Conservation (phyloP, 1,284 basidiomycete genomes). For the Exobasidium cylindrosporum region DNA sequence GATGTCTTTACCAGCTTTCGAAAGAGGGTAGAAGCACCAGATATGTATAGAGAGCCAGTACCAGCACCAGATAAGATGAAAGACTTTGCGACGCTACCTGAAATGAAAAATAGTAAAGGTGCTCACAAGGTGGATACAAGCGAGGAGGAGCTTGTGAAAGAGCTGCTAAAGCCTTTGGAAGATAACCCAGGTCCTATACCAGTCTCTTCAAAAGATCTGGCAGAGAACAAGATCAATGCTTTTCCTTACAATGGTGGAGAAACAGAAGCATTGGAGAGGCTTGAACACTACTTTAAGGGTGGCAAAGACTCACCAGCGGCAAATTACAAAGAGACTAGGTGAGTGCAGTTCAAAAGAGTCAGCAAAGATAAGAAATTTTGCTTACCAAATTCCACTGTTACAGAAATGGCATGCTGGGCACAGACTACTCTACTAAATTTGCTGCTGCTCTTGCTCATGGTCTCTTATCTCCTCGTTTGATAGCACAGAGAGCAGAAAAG, state of each 20-base stretch:
- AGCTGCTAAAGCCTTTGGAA: conserved; percentile 31
- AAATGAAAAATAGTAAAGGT: conserved; percentile 20
- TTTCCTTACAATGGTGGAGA: conserved; percentile 45
- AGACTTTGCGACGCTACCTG: conserved; percentile 24
- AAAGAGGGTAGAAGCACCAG: conserved; percentile 39
- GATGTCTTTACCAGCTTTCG: conserved; percentile 48
- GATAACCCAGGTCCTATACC: conserved; percentile 25
- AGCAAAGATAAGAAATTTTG: conserved; percentile 22
- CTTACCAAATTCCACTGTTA: neutral
- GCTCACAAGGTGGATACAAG: conserved; percentile 17
- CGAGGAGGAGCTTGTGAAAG: neutral
- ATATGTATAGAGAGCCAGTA: conserved; percentile 30
- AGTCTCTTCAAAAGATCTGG: neutral
- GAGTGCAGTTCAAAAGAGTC: conserved; percentile 42
- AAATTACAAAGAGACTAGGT: conserved; percentile 42
- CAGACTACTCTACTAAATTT: conserved; percentile 18
- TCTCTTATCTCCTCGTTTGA: conserved; percentile 33
- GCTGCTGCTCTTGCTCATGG: conserved; percentile 43
- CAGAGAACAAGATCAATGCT: conserved; percentile 13
- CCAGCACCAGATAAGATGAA: conserved; percentile 30
- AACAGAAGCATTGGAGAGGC: conserved; percentile 32
- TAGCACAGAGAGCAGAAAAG: conserved; percentile 30
- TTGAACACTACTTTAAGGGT: conserved; percentile 35
- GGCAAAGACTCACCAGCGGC: conserved; percentile 23
- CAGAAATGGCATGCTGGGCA: conserved; percentile 5